Base-by-base conservation (phyloP, 1,284 basidiomycete genomes). In the Ustilago nuda region DNA sequence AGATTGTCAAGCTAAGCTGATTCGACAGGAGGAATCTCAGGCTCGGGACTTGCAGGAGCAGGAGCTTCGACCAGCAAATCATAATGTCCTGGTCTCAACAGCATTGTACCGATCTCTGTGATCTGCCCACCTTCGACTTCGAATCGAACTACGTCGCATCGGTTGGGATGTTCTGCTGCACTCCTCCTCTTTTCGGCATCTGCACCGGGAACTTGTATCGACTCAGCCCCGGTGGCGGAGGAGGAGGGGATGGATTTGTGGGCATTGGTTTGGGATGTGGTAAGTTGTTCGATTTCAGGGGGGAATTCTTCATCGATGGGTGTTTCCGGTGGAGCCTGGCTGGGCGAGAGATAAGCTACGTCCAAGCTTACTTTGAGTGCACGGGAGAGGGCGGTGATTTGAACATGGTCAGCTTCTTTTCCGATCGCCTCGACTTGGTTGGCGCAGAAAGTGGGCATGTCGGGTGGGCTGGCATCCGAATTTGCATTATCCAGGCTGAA, bases 361-460 rank as follows among this genome's bases (percentile, higher is more conserved):
- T 83, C 80, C 13, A 84, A 59, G 12, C 66, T 74, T 12, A 79
- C 76, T 23, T 78, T 76, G 45, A 83, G 79, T 0, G 70, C 76
- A 0, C 64, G 58, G n/a, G 75, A 72, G 33, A 84, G 63, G 1
- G 82, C 80, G 27, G 81, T 80, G 62, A 84, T 83, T 63, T 82
- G 81, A 1, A 84, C 63, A 39, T 84, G 82, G 53, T 84, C 82
- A 0, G 82, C 82, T 62, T 84, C 82, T 50, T 79, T 82, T 3
- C 82, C 82, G 41, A 84, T 76, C 0, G 82, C 79, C 23, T 84
- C 82, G 11, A 84, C 80, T 30, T 83, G 77, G 36, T 71, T 64
- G 30, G 74, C 56, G 60, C 80, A 80, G 64, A 84, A 84, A 13
- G 61, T 56, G 19, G 69, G 56, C 80, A 84, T 84, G 13, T 70